A percentile compares a stretch with the other conserved stretches of the same genome.
Evolutionary conservation across 371 early-diverging fungal genomes (phyloP).

Genomic region (Choanephora cucurbitarum): DNA sequence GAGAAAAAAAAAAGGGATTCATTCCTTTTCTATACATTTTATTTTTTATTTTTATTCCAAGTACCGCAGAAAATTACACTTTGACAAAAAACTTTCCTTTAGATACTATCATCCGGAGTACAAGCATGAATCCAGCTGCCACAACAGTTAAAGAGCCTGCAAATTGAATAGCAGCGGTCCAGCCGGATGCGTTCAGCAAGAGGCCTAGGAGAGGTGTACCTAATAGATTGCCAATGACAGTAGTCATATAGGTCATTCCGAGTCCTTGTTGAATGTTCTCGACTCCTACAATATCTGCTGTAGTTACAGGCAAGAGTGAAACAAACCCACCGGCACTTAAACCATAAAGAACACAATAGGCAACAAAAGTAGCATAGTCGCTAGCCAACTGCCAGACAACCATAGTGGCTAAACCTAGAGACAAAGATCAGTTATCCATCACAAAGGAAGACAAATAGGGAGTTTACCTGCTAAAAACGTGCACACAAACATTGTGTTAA

Average conservation of each 20-base stretch:
- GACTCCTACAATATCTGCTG: constrained; percentile 53
- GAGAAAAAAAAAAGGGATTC: not conserved
- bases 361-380: constrained; percentile 34
- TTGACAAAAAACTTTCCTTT: constrained; percentile 24
- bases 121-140: constrained; percentile 28
- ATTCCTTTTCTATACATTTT: not conserved
- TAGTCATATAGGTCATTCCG: constrained; percentile 38
- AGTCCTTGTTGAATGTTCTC: constrained; percentile 38
- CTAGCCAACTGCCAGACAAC: constrained; percentile 68
- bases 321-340: constrained; percentile 58
- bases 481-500: constrained; percentile 53
- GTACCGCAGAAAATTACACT: constrained; percentile 12
- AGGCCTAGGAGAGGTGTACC: constrained; percentile 53
- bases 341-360: constrained; percentile 49
- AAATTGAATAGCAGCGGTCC: constrained; percentile 56
- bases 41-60: constrained; percentile 3
- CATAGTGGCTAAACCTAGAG: constrained; percentile 48
- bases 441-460: not conserved
- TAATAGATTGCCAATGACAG: constrained; percentile 44
- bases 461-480: constrained; percentile 40
- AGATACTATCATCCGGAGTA: constrained; percentile 18
- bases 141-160: constrained; percentile 39
- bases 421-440: not conserved
- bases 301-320: constrained; percentile 47
- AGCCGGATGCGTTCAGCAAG: constrained; percentile 40